Base-by-base conservation (phyloP, 208 protist genomes). In the Trypanosoma conorhini region DNA sequence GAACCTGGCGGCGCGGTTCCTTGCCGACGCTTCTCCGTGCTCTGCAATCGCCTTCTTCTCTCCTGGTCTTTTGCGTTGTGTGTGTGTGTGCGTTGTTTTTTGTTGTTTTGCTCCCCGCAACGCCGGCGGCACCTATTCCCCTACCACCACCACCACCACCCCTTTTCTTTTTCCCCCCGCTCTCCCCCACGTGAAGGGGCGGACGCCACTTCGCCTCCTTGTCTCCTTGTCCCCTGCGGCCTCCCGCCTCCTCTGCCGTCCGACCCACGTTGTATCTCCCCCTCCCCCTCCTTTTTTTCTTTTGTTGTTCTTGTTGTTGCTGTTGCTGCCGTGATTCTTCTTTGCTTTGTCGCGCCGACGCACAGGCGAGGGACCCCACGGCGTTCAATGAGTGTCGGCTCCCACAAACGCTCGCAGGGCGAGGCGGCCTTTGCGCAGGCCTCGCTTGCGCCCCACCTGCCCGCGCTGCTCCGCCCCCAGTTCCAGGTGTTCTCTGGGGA, bases 381-480 rank as follows among this genome's bases (percentile, higher is more conserved):
- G 12, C 1, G 22, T 54, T 28, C 50, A 46, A 75, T 75, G 70
- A 51, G 61, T 38, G 33, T 57, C 26, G 62, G 55, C 17, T 60
- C 61, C 19, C 55, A 69, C 44, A 75, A 69, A 64, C 63, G 63
- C 10, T 30, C 62, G 21, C 48, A 69, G 15, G 70, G 70, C n/a
- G 70, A 75, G 52, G 40, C 62, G 38, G 13, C 70, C 26, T 75
- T 69, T 35, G 24, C 62, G 22, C 56, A 48, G n/a, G n/a, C 10
- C 12, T 44, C 9, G 46, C 33, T 52, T 30, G 42, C 35, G 3
- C 48, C 76, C 30, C 30, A 13, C n/a, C 51, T 89, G 44, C 80
- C 82, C 9, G 82, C 86, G 22, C 38, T 74, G 35, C 33, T 91
- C 38, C 80, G 80, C 24, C 70, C 78, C 0, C 82, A 91, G 71